A percentile compares a stretch with the other conserved stretches of the same genome.
phyloP scores from a whole-genome alignment of 495 filamentous ascomycete genomes.

The Podospora didyma region DNA sequence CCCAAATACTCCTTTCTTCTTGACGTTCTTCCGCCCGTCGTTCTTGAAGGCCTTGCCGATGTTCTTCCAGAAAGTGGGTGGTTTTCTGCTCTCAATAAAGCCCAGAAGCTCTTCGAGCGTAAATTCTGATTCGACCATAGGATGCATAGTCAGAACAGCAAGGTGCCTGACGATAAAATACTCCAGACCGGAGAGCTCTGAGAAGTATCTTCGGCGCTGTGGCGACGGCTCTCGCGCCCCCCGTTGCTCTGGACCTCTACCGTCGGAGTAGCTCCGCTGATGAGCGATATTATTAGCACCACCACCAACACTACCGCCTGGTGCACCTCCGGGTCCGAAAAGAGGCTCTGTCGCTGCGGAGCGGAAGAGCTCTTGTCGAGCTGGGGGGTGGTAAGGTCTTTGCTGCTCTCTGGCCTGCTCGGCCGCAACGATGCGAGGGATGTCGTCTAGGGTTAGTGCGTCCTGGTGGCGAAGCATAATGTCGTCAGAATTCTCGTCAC shows the following conservation, averaged over 20 bases:
- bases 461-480: conserved; percentile 86
- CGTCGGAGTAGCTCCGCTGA: conserved; percentile 69
- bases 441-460: conserved; percentile 90
- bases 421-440: conserved; percentile 93
- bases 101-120: conserved; percentile 91
- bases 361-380: conserved; percentile 70
- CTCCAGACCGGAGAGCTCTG: conserved; percentile 90
- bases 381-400: conserved; percentile 67
- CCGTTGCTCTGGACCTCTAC: conserved; percentile 52
- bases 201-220: conserved; percentile 81
- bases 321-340: conserved; percentile 32
- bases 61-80: conserved; percentile 89
- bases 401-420: conserved; percentile 89
- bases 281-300: conserved; percentile 56
- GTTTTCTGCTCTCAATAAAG: conserved; percentile 88
- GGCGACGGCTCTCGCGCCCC: conserved; percentile 42
- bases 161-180: conserved; percentile 97
- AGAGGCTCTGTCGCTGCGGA: conserved; percentile 58
- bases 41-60: conserved; percentile 94
- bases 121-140: conserved; percentile 84
- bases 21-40: conserved; percentile 69
- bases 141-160: conserved; percentile 93
- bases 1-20: conserved; percentile 93
- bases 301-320: too few relatives aligned
- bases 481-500: conserved; percentile 67